Evolutionary conservation across 345 rosid genomes (phyloP), one percentile per base, ranked within the genome.

Genomic region (Moricandia arvensis): DNA sequence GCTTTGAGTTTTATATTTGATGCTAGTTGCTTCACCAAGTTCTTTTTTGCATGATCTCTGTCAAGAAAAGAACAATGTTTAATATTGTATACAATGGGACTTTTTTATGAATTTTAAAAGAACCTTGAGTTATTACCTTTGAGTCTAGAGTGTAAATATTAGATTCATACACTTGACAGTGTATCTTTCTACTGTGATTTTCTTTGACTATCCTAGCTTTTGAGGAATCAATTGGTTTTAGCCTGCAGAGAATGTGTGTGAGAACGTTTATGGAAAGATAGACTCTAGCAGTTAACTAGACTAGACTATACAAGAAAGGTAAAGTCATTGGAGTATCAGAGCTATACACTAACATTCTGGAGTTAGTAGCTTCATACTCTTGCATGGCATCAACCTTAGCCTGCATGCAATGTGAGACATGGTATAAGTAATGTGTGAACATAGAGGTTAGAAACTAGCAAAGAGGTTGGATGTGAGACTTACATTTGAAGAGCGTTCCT

Each of bases 331-430:
- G 13, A 13, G 59, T 70, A 69, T 70, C 11, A 63, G 57, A 76
- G 64, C 29, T 30, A 66, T 51, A 15, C 11, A 62, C 74, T 79
- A 30, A 79, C 78, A 13, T 68, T 73, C 2, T 73, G 74, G 70
- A 60, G 30, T 67, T 61, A 10, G 64, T 67, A 53, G 63, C 63
- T 26, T 49, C 35, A 27, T 47, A 59, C 47, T 47, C 53, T 47
- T 73, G 41, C 8, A 9, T 68, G 41, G 10, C 53, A 60, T 62
- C 26, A 15, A 10, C 53, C 34, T 61, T 73, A 54, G 74, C 41
- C 81, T 78, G 77, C 74, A 54, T 78, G 77, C 74, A 54, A 72
- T 68, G 15, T 51, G 60, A 49, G 43, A 35, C 11, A 65, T 65
- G n/a, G 27, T 13, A 16, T 53, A 29, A 53, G 31, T 27, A 37